A percentile compares a stretch with the other conserved stretches of the same genome.
These are phyloP conservation scores for Globisporangium heterothallicum DNA, from an alignment of 352 stramenopile species.

Conservation along the genomic window DNA sequence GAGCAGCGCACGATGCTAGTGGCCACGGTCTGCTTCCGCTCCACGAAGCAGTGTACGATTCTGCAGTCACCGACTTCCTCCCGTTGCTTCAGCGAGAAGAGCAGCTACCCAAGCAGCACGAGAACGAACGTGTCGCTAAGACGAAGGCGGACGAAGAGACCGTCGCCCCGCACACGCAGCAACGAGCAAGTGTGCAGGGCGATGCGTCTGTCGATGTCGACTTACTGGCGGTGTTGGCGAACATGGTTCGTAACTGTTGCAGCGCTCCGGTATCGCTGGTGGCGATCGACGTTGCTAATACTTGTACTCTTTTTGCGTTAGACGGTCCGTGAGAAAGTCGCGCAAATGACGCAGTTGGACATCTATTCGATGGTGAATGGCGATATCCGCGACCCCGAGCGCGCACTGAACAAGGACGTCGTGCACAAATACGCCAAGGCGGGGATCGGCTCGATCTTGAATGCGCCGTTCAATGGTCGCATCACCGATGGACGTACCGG, in stretches of 20 bases:
- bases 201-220: no score
- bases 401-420: slow-evolving; percentile 41
- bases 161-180: no score
- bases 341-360: slow-evolving; percentile 90
- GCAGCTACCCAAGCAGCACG: not conserved
- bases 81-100: not conserved
- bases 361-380: slow-evolving; percentile 79
- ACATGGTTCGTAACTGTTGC: slow-evolving; percentile 13
- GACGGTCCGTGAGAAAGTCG: slow-evolving; percentile 61
- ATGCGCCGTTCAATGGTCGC: slow-evolving; percentile 52
- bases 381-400: slow-evolving; percentile 38
- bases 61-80: slow-evolving; percentile 7
- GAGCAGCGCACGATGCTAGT: not conserved
- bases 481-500: slow-evolving; percentile 40
- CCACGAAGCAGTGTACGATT: slow-evolving; percentile 10
- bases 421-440: slow-evolving; percentile 60
- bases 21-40: not conserved
- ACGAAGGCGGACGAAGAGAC: no score
- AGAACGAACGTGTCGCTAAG: not conserved
- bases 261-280: no score
- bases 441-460: slow-evolving; percentile 85
- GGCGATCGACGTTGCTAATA: not conserved
- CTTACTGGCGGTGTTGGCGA: slow-evolving; percentile 6
- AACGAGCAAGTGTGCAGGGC: no score
- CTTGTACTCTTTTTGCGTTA: slow-evolving; percentile 4